These are phyloP conservation scores for Rhodotorula sp. DNA, from an alignment of 1,284 basidiomycete species.

Conservation along the genomic window DNA sequence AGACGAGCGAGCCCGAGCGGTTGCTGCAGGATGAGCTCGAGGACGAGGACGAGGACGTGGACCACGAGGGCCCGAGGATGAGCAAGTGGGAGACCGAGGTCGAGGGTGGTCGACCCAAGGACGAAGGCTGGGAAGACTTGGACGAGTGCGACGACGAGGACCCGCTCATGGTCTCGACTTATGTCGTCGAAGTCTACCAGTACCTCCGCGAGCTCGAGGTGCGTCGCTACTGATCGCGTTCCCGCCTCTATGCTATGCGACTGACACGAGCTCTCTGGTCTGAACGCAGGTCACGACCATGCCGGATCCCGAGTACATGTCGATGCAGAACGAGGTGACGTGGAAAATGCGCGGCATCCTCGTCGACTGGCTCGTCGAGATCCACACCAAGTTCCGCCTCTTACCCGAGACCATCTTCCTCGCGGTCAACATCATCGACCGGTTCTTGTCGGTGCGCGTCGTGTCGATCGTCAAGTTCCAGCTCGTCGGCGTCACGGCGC, in stretches of 20 bases:
- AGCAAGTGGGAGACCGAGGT: slow-evolving; percentile 42
- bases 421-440: slow-evolving; percentile 91
- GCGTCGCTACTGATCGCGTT: slow-evolving; percentile 42
- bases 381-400: slow-evolving; percentile 85
- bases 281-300: slow-evolving; percentile 66
- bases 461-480: slow-evolving; percentile 92
- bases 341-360: slow-evolving; percentile 92
- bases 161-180: slow-evolving; percentile 95
- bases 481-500: slow-evolving; percentile 88
- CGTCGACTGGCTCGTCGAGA: slow-evolving; percentile 95
- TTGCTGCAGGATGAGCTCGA: slow-evolving; percentile 9
- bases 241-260: neutral
- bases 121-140: slow-evolving; percentile 72
- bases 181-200: slow-evolving; percentile 88
- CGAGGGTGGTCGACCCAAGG: slow-evolving; percentile 50
- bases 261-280: neutral
- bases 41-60: slow-evolving; percentile 17
- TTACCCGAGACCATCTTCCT: slow-evolving; percentile 96
- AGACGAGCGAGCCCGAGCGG: slow-evolving; percentile 35
- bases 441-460: slow-evolving; percentile 85
- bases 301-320: slow-evolving; percentile 87
- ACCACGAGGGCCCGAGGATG: slow-evolving; percentile 22
- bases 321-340: slow-evolving; percentile 80
- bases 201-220: slow-evolving; percentile 77
- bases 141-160: slow-evolving; percentile 93